phyloP scores from a whole-genome alignment of 495 filamentous ascomycete genomes.

The Aspergillus nanangensis region DNA sequence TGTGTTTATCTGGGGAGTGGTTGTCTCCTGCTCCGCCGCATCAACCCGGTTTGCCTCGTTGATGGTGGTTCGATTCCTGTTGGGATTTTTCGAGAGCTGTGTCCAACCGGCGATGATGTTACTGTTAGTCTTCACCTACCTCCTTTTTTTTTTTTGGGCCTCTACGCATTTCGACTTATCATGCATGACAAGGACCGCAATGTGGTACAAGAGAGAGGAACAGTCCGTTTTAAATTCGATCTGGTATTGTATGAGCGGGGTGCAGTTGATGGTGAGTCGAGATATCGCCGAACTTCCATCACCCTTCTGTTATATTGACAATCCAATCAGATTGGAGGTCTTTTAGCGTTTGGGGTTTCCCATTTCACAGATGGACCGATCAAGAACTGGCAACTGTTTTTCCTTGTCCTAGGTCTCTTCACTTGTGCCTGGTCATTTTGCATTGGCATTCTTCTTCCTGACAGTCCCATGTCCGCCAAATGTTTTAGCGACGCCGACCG shows the following conservation, averaged over 20 bases:
- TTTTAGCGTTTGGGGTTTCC: slow-evolving; percentile 42
- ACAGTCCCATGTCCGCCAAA: slow-evolving; percentile 40
- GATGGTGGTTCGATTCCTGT: slow-evolving; percentile 25
- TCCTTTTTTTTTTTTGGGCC: too few species aligned
- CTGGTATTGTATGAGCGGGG: slow-evolving; percentile 38
- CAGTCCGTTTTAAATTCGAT: slow-evolving; percentile 43
- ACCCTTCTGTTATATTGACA: slow-evolving; percentile 37
- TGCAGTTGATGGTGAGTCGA: slow-evolving; percentile 14
- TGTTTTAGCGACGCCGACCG: slow-evolving; percentile 39
- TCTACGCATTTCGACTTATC: neutral
- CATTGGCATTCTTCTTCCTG: slow-evolving; percentile 39
- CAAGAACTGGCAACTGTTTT: slow-evolving; percentile 33
- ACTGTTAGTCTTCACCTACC: neutral
- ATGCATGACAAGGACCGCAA: slow-evolving; percentile 33
- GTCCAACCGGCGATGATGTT: slow-evolving; percentile 17
- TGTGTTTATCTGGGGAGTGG: slow-evolving; percentile 27
- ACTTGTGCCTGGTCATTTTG: slow-evolving; percentile 33
- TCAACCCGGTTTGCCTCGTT: slow-evolving; percentile 17
- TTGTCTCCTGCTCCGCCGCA: slow-evolving; percentile 21
- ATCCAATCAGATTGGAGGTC: slow-evolving; percentile 43
- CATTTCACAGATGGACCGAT: slow-evolving; percentile 17
- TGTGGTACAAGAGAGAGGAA: slow-evolving; percentile 49
- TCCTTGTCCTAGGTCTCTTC: slow-evolving; percentile 29
- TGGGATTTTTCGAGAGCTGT: slow-evolving; percentile 27
- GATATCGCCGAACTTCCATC: neutral